These are phyloP conservation scores for Cucurbita ficifolia DNA, from an alignment of 306 rosid genomes.

Conservation along the genomic window DNA sequence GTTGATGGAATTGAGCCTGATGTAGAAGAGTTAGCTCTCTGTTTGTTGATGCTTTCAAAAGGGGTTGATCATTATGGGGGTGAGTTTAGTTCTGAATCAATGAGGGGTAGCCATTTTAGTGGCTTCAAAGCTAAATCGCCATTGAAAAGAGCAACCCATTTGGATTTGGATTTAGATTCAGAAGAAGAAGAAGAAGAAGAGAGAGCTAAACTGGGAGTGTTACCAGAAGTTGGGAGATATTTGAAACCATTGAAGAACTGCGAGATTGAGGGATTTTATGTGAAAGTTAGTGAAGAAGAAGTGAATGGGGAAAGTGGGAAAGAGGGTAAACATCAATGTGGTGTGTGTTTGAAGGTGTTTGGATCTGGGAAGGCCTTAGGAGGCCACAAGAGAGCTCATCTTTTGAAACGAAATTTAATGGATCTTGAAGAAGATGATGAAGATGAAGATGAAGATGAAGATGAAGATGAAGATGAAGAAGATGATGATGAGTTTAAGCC, in stretches of 20 bases:
- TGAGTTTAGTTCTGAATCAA: too few relatives aligned
- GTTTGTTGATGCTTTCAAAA: conserved; percentile 28
- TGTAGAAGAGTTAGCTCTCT: conserved; percentile 19
- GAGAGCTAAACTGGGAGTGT: neutral
- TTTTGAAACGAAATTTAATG: conserved; percentile 4
- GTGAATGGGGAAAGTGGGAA: neutral
- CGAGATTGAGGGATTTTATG: neutral
- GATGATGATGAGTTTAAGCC: conserved; percentile 15
- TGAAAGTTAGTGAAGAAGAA: neutral
- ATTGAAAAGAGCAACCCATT: neutral
- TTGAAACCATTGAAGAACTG: conserved; percentile 9
- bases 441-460: neutral
- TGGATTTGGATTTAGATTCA: neutral
- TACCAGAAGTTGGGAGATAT: neutral
- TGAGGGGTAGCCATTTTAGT: neutral
- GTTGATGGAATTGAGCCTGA: conserved; percentile 10
- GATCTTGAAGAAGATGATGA: conserved; percentile 6
- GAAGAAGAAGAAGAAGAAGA: neutral
- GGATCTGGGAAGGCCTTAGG: conserved; percentile 42
- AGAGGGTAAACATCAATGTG: conserved; percentile 10
- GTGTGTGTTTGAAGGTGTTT: conserved; percentile 33
- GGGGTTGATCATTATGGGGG: conserved; percentile 8
- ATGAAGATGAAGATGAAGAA: neutral
- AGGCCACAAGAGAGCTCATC: conserved; percentile 40
- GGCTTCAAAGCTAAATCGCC: neutral